Percentiles rank a stretch among this genome's conserved stretches.
Evolutionary conservation across 768 basidiomycete genomes (phyloP).

Genomic region (Crucibulum laeve): DNA sequence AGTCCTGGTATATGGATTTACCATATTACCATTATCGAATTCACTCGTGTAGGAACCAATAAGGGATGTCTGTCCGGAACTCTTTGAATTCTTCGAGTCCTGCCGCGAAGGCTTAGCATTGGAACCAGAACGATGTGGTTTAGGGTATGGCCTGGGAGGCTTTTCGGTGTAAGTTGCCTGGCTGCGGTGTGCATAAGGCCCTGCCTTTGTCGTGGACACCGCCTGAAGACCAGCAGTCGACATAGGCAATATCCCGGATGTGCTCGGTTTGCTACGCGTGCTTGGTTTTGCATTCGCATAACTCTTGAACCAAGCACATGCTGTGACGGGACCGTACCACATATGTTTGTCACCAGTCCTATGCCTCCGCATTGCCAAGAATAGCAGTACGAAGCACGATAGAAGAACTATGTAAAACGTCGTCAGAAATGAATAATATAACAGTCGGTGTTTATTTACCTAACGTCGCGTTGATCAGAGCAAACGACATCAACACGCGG

Average conservation of each 20-base stretch:
- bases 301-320: conserved; percentile 66
- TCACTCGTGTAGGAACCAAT: conserved; percentile 27
- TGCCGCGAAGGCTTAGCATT: conserved; percentile 23
- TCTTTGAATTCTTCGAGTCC: conserved; percentile 14
- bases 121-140: conserved; percentile 8
- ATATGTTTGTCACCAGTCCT: conserved; percentile 46
- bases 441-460: conserved; percentile 35
- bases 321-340: conserved; percentile 69
- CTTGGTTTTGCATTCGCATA: conserved; percentile 36
- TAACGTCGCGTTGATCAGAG: conserved; percentile 71
- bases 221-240: conserved; percentile 8
- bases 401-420: conserved; percentile 29
- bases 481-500: conserved; percentile 75
- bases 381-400: conserved; percentile 30
- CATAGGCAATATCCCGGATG: conserved; percentile 35
- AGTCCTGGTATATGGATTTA: conserved; percentile 29
- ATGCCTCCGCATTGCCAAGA: conserved; percentile 38
- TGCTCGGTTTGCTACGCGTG: conserved; percentile 28
- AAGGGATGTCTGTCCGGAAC: conserved; percentile 27
- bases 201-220: not conserved
- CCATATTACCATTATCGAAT: conserved; percentile 38
- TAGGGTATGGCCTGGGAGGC: conserved; percentile 17
- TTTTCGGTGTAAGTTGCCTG: conserved; percentile 13
- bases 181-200: not conserved
- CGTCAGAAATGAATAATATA: conserved; percentile 5